Conservation (phyloP, 2,329 filamentous ascomycete genomes). For the Phaeomoniella chlamydospora region DNA sequence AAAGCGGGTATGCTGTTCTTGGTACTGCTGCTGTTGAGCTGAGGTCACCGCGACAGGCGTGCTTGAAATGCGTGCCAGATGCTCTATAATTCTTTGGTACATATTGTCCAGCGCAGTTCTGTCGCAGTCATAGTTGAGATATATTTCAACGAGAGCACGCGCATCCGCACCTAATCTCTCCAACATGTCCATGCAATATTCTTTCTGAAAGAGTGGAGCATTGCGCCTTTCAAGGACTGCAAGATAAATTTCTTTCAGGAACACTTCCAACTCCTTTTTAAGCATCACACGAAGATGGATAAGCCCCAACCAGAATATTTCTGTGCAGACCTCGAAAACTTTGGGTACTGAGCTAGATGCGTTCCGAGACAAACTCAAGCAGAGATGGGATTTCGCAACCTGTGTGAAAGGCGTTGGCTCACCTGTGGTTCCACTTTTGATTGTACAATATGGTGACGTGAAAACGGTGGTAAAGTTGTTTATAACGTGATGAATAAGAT, state of each 20-base stretch:
- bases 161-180: constrained; percentile 75
- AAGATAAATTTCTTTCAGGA: constrained; percentile 93
- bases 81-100: constrained; percentile 86
- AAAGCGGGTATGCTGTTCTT: constrained; percentile 57
- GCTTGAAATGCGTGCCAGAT: constrained; percentile 76
- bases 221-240: constrained; percentile 78
- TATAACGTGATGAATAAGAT: constrained; percentile 86
- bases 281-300: constrained; percentile 86
- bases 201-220: constrained; percentile 79
- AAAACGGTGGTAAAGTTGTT: constrained; percentile 91
- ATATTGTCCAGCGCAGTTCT: constrained; percentile 87
- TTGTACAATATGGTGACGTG: constrained; percentile 79
- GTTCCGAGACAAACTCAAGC: constrained; percentile 85
- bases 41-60: constrained; percentile 61
- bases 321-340: constrained; percentile 89
- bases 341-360: constrained; percentile 82
- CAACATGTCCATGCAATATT: constrained; percentile 77
- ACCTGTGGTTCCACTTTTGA: constrained; percentile 76
- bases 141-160: constrained; percentile 79
- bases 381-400: constrained; percentile 92
- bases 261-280: constrained; percentile 98
- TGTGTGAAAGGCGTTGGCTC: constrained; percentile 76
- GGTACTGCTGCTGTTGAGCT: constrained; percentile 70
- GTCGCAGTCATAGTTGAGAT: constrained; percentile 97
- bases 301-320: constrained; percentile 96